A percentile compares a stretch with the other conserved stretches of the same genome.
phyloP scores from a whole-genome alignment of 805 yeast species.

The Pichia thaimueangensis region DNA sequence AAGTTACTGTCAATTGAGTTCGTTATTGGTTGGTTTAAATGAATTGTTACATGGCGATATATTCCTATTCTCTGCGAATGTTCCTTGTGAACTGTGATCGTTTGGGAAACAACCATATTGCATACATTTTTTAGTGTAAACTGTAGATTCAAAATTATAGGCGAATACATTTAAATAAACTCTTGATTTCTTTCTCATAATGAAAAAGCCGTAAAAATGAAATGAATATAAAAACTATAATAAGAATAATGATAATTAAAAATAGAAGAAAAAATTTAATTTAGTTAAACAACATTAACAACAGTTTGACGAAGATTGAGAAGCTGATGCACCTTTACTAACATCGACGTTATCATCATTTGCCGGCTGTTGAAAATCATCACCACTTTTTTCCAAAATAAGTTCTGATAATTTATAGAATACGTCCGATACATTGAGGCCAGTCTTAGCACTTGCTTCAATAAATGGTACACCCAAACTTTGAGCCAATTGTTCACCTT shows the following conservation, averaged over 20 bases:
- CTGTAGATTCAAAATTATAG: no score
- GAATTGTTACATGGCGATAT: conserved; percentile 71
- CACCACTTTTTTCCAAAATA: conserved; percentile 71
- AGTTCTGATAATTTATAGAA: conserved; percentile 84
- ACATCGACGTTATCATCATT: conserved; percentile 25
- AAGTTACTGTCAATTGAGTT: conserved; percentile 43
- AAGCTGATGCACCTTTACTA: conserved; percentile 14
- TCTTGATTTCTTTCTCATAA: no score
- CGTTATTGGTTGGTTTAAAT: conserved; percentile 45
- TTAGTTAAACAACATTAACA: no score
- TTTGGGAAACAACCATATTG: conserved; percentile 99
- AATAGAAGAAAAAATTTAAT: no score
- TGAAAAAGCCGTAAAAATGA: no score
- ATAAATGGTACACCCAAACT: conserved; percentile 85
- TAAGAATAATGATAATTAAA: no score
- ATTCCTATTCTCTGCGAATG: conserved; percentile 99
- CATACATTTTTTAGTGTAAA: conserved; percentile 50
- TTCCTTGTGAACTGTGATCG: conserved; percentile 78
- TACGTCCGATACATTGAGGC: conserved; percentile 84
- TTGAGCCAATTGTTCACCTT: conserved; percentile 83
- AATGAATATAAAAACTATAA: no score
- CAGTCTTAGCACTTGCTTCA: conserved; percentile 95
- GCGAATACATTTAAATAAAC: no score
- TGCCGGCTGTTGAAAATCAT: conserved; percentile 28
- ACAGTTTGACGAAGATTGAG: conserved; percentile 22